phyloP scores from a whole-genome alignment of 179 eudicot genomes.

The Amaranthus tricolor region DNA sequence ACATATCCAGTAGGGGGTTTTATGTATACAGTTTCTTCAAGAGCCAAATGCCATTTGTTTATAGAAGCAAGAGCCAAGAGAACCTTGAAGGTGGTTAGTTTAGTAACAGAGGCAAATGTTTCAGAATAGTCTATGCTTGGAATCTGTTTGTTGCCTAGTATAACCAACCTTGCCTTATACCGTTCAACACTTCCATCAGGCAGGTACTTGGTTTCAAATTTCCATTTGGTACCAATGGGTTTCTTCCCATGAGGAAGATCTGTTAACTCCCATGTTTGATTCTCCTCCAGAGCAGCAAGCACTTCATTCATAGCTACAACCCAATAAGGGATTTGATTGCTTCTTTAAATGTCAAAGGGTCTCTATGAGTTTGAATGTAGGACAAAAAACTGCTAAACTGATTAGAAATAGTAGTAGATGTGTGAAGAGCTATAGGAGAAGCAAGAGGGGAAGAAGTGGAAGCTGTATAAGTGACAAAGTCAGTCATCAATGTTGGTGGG shows the following conservation, averaged over 20 bases:
- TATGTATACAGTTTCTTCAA: no score
- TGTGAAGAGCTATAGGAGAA: no score
- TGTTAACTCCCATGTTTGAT: neutral
- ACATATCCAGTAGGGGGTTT: no score
- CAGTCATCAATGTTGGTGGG: no score
- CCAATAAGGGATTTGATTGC: neutral
- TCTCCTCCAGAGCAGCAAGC: neutral
- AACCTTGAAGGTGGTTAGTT: neutral
- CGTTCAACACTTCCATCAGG: neutral
- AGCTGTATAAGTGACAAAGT: no score
- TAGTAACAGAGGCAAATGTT: neutral
- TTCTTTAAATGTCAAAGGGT: neutral
- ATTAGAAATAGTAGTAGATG: no score
- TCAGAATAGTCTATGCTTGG: neutral
- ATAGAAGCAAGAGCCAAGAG: neutral
- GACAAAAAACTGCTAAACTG: neutral
- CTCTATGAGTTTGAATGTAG: neutral
- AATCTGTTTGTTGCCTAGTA: neutral
- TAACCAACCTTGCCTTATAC: neutral
- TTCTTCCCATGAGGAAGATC: neutral
- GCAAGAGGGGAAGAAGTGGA: no score
- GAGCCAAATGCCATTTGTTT: neutral
- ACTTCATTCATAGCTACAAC: neutral
- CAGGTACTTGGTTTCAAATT: neutral
- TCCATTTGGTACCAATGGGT: neutral